Evolutionary conservation across 495 filamentous ascomycete species (phyloP).

Genomic region (Coniosporium apollinis): DNA sequence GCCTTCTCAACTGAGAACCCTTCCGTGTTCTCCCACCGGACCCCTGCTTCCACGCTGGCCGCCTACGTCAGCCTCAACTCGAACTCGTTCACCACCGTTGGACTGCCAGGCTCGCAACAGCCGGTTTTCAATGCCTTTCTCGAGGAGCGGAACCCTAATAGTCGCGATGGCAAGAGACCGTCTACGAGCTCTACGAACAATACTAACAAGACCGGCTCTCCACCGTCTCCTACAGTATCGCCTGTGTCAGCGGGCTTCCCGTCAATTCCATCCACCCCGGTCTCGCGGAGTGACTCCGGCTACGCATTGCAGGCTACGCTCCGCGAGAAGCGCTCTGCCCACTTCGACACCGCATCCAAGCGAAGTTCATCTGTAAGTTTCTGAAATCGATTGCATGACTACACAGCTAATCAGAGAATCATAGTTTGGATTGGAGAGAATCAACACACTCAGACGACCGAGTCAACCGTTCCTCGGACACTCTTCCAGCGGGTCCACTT

Average conservation of each 20-base stretch:
- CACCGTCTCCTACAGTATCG: slow-evolving; percentile 65
- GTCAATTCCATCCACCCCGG: slow-evolving; percentile 50
- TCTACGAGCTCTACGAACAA: slow-evolving; percentile 57
- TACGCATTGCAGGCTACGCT: slow-evolving; percentile 71
- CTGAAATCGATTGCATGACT: too few relatives aligned
- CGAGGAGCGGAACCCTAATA: slow-evolving; percentile 50
- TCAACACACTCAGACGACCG: slow-evolving; percentile 53
- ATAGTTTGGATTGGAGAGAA: slow-evolving; percentile 57
- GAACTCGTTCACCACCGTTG: slow-evolving; percentile 54
- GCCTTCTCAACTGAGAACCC: slow-evolving; percentile 75
- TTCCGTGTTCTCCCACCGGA: slow-evolving; percentile 52
- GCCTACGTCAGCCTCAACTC: slow-evolving; percentile 83
- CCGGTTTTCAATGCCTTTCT: slow-evolving; percentile 83
- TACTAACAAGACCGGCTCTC: slow-evolving; percentile 52
- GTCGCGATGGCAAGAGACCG: slow-evolving; percentile 46
- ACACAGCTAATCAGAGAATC: too few relatives aligned
- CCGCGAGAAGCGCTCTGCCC: slow-evolving; percentile 84
- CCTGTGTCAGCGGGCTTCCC: slow-evolving; percentile 70
- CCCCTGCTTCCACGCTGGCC: slow-evolving; percentile 53
- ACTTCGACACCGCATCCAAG: slow-evolving; percentile 71
- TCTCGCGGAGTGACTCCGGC: slow-evolving; percentile 79
- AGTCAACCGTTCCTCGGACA: slow-evolving; percentile 76
- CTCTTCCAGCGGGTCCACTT: slow-evolving; percentile 65
- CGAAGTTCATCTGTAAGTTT: slow-evolving; percentile 57
- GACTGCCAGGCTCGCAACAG: slow-evolving; percentile 24